Percentiles rank a stretch among this genome's conserved stretches.
Conservation (phyloP, 805 yeast genomes). For the Alloascoidea hylecoeti region DNA sequence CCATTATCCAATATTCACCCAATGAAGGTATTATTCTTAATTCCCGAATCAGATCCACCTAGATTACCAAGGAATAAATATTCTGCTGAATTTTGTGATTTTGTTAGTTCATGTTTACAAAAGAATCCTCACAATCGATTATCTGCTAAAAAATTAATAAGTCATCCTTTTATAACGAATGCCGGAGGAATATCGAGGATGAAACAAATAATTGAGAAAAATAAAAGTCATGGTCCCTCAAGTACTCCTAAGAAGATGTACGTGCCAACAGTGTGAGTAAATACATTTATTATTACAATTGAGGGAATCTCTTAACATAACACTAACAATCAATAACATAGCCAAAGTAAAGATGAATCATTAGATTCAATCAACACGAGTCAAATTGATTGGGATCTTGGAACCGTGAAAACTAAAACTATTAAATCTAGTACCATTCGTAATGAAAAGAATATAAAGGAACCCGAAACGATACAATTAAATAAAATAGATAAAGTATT, state of each 20-base stretch:
- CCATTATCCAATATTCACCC: conserved; percentile 45
- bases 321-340: conserved; percentile 3
- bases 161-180: conserved; percentile 42
- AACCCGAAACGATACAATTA: too few relatives aligned
- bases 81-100: conserved; percentile 46
- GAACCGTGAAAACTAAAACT: background rate
- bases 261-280: conserved; percentile 17
- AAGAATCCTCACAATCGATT: conserved; percentile 60
- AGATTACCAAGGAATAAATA: conserved; percentile 16
- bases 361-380: conserved; percentile 2
- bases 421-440: background rate
- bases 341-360: conserved; percentile 4
- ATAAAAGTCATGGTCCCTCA: conserved; percentile 25
- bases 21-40: conserved; percentile 36
- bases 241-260: conserved; percentile 17
- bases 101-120: conserved; percentile 54
- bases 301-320: conserved; percentile 2
- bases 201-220: conserved; percentile 26
- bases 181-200: conserved; percentile 23
- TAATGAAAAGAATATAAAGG: too few relatives aligned
- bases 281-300: background rate
- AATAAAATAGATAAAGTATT: too few relatives aligned
- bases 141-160: conserved; percentile 42
- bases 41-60: conserved; percentile 36
- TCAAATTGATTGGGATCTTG: conserved; percentile 2